Conservation (phyloP, 2,329 filamentous ascomycete species). For the Rachicladosporium sp. region DNA sequence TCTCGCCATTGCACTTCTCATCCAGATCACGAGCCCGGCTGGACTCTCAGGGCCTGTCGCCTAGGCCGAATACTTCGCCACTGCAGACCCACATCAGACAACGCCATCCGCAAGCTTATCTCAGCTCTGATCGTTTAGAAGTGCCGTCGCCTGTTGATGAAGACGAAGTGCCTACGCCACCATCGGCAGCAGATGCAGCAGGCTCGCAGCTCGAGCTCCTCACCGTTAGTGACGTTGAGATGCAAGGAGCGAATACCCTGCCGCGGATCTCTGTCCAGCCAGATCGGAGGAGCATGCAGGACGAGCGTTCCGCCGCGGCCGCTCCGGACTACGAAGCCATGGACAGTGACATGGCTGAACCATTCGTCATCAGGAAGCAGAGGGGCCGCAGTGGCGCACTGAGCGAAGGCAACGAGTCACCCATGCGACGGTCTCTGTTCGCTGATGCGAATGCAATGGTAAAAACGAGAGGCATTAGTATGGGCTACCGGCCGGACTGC, state of each 20-base stretch:
- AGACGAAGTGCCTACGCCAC: conserved; percentile 24
- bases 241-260: conserved; percentile 8
- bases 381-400: conserved; percentile 24
- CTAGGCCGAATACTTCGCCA: conserved; percentile 11
- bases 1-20: too few relatives aligned
- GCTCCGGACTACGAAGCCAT: too few relatives aligned
- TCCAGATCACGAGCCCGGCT: too few relatives aligned
- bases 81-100: conserved; percentile 16
- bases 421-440: conserved; percentile 6
- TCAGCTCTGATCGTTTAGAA: conserved; percentile 18
- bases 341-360: conserved; percentile 6
- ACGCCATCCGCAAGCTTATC: conserved; percentile 20
- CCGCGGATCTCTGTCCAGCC: conserved; percentile 2
- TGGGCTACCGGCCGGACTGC: conserved; percentile 39
- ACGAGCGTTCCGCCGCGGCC: too few relatives aligned
- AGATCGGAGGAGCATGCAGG: too few relatives aligned
- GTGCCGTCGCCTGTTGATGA: conserved; percentile 24
- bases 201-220: conserved; percentile 25
- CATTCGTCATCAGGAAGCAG: conserved; percentile 22
- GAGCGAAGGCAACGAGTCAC: conserved; percentile 17
- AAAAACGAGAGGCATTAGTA: conserved; percentile 29
- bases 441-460: neutral
- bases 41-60: neutral
- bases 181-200: conserved; percentile 21
- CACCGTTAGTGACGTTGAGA: conserved; percentile 24